A percentile compares a stretch with the other conserved stretches of the same genome.
These are phyloP conservation scores for Mycena sanguinolenta DNA, from an alignment of 768 basidiomycete species.

Conservation along the genomic window DNA sequence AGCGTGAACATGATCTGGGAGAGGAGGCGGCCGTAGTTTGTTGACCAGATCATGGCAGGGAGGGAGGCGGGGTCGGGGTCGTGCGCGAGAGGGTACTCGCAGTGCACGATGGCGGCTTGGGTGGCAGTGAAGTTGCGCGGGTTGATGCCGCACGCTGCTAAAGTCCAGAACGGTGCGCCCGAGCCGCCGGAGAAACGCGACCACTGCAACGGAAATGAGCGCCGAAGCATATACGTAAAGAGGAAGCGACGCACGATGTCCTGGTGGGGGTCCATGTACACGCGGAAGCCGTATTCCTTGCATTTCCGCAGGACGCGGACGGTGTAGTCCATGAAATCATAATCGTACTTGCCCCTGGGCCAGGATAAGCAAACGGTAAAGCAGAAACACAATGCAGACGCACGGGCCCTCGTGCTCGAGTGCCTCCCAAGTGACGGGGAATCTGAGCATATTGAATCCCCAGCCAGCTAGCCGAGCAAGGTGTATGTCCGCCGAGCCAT, in stretches of 20 bases:
- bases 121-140: slow-evolving; percentile 89
- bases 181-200: slow-evolving; percentile 96
- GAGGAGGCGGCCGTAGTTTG: slow-evolving; percentile 92
- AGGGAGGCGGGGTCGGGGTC: slow-evolving; percentile 77
- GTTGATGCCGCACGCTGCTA: slow-evolving; percentile 91
- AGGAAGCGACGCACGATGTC: slow-evolving; percentile 76
- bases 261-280: slow-evolving; percentile 97
- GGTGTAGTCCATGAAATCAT: slow-evolving; percentile 93
- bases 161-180: slow-evolving; percentile 95
- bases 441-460: slow-evolving; percentile 93
- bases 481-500: slow-evolving; percentile 88
- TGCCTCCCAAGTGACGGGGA: slow-evolving; percentile 94
- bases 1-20: slow-evolving; percentile 93
- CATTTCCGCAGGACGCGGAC: slow-evolving; percentile 90
- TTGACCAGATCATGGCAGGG: slow-evolving; percentile 97
- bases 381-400: slow-evolving; percentile 54
- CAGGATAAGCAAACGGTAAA: slow-evolving; percentile 21
- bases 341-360: slow-evolving; percentile 87
- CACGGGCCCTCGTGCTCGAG: slow-evolving; percentile 96
- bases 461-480: slow-evolving; percentile 88
- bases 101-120: slow-evolving; percentile 87
- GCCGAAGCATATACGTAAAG: neutral
- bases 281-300: slow-evolving; percentile 91
- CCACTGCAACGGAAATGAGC: slow-evolving; percentile 73
- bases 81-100: slow-evolving; percentile 82